A percentile compares a stretch with the other conserved stretches of the same genome.
These are phyloP conservation scores for Citrus sp. DNA, from an alignment of 345 rosid species.

Conservation along the genomic window DNA sequence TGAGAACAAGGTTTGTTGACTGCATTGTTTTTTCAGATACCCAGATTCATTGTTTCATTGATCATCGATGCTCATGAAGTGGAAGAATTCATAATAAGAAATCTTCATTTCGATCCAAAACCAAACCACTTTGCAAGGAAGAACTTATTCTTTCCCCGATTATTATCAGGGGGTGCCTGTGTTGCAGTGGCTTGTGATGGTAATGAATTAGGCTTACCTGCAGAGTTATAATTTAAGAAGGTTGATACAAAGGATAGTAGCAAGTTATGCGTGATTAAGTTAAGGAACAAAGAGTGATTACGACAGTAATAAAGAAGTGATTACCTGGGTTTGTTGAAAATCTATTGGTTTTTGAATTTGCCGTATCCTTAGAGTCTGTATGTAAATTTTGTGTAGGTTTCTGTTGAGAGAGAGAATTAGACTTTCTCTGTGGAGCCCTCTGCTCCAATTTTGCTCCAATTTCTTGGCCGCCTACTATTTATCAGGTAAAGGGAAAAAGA, in stretches of 20 bases:
- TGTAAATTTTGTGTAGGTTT: conserved; percentile 20
- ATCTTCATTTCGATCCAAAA: conserved; percentile 44
- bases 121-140: conserved; percentile 61
- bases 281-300: not conserved
- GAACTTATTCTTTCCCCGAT: conserved; percentile 48
- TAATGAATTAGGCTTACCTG: conserved; percentile 34
- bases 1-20: not conserved
- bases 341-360: conserved; percentile 20
- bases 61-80: not conserved
- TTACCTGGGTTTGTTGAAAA: conserved; percentile 41
- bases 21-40: not conserved
- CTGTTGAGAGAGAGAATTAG: conserved; percentile 19
- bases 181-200: conserved; percentile 23
- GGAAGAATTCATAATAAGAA: not conserved
- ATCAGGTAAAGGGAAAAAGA: not conserved
- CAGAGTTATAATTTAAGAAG: conserved; percentile 1
- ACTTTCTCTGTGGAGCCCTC: conserved; percentile 26
- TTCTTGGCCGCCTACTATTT: conserved; percentile 19
- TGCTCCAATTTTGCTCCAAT: conserved; percentile 23
- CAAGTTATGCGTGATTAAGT: too few species aligned
- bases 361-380: conserved; percentile 21
- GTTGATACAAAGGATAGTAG: too few species aligned
- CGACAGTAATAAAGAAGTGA: not conserved
- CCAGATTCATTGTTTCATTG: not conserved
- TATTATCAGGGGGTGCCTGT: conserved; percentile 16